phyloP scores from a whole-genome alignment of 1,284 basidiomycete genomes.

The Pulveroboletus sp. region DNA sequence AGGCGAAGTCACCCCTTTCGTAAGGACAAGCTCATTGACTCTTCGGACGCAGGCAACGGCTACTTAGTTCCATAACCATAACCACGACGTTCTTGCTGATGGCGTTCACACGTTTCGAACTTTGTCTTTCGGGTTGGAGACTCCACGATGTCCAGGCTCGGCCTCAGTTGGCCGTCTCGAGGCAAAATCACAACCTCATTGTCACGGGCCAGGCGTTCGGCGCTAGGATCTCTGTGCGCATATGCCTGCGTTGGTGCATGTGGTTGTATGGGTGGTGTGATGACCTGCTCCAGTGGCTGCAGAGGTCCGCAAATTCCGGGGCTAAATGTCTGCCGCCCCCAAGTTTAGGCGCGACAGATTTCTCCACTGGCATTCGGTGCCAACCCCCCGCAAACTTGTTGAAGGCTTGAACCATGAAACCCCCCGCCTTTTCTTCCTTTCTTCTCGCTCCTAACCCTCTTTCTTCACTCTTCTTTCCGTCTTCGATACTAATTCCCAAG shows the following conservation, averaged over 20 bases:
- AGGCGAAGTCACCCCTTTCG: neutral
- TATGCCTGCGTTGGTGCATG: conserved; percentile 31
- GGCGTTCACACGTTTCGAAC: conserved; percentile 33
- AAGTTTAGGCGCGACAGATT: neutral
- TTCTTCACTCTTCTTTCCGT: too few species aligned
- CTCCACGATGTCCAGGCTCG: conserved; percentile 27
- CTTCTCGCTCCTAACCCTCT: neutral
- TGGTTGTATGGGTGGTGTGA: conserved; percentile 22
- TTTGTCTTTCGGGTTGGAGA: conserved; percentile 28
- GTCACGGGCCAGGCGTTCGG: conserved; percentile 32
- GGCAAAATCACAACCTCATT: conserved; percentile 28
- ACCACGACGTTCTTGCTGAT: conserved; percentile 14
- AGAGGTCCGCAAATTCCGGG: neutral
- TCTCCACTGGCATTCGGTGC: conserved; percentile 1
- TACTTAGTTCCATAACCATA: neutral
- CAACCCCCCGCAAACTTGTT: neutral
- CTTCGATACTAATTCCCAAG: neutral
- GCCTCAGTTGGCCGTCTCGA: conserved; percentile 28
- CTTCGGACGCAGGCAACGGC: neutral
- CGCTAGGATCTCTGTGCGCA: conserved; percentile 24
- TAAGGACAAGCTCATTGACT: conserved; percentile 7
- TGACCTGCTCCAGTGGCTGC: conserved; percentile 13
- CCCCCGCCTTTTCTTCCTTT: neutral
- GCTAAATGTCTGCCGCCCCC: neutral
- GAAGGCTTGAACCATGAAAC: neutral